Conservation (phyloP, 2,329 filamentous ascomycete species). For the Rhynchosporium agropyri region DNA sequence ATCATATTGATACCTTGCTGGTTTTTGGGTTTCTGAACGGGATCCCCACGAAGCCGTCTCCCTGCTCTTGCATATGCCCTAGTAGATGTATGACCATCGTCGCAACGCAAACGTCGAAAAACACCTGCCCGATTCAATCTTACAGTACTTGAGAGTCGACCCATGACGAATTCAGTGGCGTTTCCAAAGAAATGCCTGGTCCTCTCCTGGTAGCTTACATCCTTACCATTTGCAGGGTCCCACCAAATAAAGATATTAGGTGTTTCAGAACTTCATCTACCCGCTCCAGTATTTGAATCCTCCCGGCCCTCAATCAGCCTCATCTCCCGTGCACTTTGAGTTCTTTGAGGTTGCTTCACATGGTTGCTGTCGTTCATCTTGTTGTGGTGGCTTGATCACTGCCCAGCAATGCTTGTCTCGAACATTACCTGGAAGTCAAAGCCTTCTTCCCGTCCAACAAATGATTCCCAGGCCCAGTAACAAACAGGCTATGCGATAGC, state of each 20-base stretch:
- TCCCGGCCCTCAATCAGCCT: not conserved
- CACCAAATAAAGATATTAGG: slow-evolving; percentile 22
- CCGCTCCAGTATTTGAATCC: slow-evolving; percentile 19
- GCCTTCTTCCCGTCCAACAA: not conserved
- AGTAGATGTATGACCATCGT: slow-evolving; percentile 12
- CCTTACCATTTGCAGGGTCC: not conserved
- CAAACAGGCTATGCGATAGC: slow-evolving; percentile 12
- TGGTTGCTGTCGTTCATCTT: slow-evolving; percentile 15
- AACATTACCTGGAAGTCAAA: slow-evolving; percentile 7
- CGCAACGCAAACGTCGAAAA: slow-evolving; percentile 1
- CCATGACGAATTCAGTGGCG: slow-evolving; percentile 6
- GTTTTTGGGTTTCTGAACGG: slow-evolving; percentile 6
- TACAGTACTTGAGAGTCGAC: not conserved
- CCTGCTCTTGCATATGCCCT: slow-evolving; percentile 17
- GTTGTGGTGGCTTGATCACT: slow-evolving; percentile 16
- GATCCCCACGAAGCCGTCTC: slow-evolving; percentile 19
- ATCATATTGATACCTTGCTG: not conserved
- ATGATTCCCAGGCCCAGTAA: slow-evolving; percentile 1
- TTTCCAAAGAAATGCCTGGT: slow-evolving; percentile 1
- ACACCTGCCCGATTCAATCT: slow-evolving; percentile 19
- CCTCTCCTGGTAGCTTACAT: slow-evolving; percentile 12
- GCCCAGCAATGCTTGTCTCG: slow-evolving; percentile 15
- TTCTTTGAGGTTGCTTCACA: not conserved
- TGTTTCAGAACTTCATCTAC: slow-evolving; percentile 21
- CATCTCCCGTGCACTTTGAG: slow-evolving; percentile 14